Conservation (phyloP, 257 asterid species). For the Mitragyna speciosa region DNA sequence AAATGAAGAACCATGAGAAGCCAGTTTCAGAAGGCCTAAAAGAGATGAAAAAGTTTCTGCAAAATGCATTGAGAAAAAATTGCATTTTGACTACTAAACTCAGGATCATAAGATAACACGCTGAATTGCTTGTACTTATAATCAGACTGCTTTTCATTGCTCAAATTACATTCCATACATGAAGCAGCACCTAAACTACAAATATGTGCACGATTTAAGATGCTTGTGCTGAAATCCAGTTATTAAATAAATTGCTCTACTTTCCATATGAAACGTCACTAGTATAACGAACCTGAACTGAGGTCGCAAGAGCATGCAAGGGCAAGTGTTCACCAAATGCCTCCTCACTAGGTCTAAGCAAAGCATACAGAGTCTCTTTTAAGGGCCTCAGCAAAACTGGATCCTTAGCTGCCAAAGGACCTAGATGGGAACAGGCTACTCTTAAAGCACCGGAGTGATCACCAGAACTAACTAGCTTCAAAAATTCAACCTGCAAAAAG, state of each 20-base stretch:
- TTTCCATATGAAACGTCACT: conserved; percentile 12
- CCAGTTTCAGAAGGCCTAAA: background rate
- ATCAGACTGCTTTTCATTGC: background rate
- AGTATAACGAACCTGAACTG: conserved; percentile 71
- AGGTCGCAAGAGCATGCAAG: conserved; percentile 78
- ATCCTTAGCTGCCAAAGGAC: conserved; percentile 87
- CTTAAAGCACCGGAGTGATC: conserved; percentile 76
- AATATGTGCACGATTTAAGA: background rate
- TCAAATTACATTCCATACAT: background rate
- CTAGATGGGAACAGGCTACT: conserved; percentile 84
- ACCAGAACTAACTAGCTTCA: conserved; percentile 70
- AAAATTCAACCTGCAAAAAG: conserved; percentile 73
- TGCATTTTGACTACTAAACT: no score
- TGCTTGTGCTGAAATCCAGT: background rate
- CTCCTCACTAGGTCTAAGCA: conserved; percentile 79
- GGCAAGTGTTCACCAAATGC: conserved; percentile 53
- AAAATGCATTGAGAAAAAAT: background rate
- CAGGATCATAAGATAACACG: no score
- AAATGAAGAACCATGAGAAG: background rate
- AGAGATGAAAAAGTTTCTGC: background rate
- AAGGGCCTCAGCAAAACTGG: conserved; percentile 76
- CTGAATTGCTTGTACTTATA: background rate
- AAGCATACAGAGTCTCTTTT: conserved; percentile 76
- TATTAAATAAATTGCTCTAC: background rate
- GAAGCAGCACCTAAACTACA: background rate